Evolutionary conservation across 1,284 basidiomycete genomes (phyloP), one percentile per base, ranked within the genome.

Genomic region (Ganoderma lingzhi): DNA sequence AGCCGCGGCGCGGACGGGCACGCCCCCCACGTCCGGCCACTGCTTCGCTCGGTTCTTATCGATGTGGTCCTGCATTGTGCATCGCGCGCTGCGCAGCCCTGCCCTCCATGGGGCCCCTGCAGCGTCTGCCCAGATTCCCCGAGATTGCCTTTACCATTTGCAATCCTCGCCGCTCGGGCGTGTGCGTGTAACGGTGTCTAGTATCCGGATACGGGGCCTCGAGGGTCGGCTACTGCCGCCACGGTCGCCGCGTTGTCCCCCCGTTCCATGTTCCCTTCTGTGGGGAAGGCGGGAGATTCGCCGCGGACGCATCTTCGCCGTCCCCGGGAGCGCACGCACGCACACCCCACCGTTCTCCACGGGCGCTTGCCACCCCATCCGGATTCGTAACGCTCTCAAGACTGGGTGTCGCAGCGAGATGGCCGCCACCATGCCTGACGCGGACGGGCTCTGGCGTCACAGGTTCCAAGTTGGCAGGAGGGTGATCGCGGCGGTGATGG

Each of bases 141-240:
- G 65, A 68, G 71, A 72, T 72, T 72, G 71, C 66, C 69, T 70
- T 70, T 68, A 42, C 62, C 39, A 61, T 41, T 41, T 62, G 53
- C 66, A 59, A 53, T 65, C 69, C 71, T 70, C 71, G 60, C 66
- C 53, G 37, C 39, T 23, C 66, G 68, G 51, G 71, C 69, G 60
- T 67, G 71, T 60, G 39, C 48, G 48, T 28, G 23, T 28, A 14
- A 53, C 48, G 23, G 48, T 59, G 63, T 55, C 64, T 23, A n/a
- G 23, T 59, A 60, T 55, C 64, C 58, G 60, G 55, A 45, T 60
- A 53, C 61, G 62, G 64, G 42, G 66, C 23, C 48, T 64, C 63
- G 63, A 66, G 41, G 41, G 59, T 28, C n/a, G 59, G 39, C 63
- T 44, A 6, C 64, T 61, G 59, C 35, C 28, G 70, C 30, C 39